Conservation (phyloP, 2,329 filamentous ascomycete species). For the Ceratocystis variospora region DNA sequence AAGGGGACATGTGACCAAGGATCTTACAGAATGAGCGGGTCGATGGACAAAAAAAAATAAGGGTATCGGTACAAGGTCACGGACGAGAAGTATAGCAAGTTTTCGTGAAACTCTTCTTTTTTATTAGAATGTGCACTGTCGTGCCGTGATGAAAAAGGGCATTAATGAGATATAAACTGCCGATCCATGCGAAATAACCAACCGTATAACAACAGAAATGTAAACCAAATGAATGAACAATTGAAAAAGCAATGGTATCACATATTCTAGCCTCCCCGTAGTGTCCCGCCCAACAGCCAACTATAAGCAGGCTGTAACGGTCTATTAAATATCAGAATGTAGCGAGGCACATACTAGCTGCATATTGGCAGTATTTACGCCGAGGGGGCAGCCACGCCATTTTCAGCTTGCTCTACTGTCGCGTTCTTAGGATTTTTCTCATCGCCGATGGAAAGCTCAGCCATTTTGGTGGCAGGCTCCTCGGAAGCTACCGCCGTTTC, state of each 20-base stretch:
- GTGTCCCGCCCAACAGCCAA: not conserved
- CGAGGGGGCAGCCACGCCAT: conserved; percentile 6
- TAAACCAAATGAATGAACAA: conserved; percentile 2
- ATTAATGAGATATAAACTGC: not conserved
- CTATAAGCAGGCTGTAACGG: not conserved
- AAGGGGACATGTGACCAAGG: conserved; percentile 33
- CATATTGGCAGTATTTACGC: not conserved
- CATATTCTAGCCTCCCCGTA: not conserved
- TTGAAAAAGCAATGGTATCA: conserved; percentile 15
- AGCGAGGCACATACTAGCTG: not conserved
- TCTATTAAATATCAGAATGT: not conserved
- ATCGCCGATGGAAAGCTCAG: conserved; percentile 20
- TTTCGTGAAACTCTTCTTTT: not conserved
- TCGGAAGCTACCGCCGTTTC: conserved; percentile 9
- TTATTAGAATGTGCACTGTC: no score
- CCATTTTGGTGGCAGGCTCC: conserved; percentile 11
- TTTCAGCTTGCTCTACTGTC: conserved; percentile 8
- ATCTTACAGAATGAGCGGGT: not conserved
- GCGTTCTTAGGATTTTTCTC: conserved; percentile 21
- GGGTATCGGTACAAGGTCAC: not conserved
- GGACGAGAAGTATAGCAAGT: not conserved
- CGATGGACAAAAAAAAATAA: not conserved
- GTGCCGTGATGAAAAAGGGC: not conserved
- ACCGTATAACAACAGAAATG: not conserved
- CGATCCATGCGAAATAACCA: not conserved